Conservation (phyloP, 768 basidiomycete genomes). For the Leucosporidium scottii region DNA sequence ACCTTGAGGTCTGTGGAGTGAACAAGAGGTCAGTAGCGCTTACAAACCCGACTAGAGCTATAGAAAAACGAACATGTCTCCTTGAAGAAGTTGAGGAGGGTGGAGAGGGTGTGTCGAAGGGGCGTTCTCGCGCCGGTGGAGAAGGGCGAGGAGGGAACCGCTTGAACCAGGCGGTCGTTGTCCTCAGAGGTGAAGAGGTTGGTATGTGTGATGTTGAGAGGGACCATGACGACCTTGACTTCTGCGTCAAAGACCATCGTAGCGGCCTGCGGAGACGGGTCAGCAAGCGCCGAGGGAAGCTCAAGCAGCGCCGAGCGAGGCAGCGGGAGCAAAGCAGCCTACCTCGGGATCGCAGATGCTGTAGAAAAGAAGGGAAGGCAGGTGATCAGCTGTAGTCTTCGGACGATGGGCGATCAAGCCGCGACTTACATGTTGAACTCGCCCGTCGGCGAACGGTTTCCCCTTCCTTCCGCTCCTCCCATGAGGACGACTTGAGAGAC, state of each 20-base stretch:
- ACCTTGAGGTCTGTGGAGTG: constrained; percentile 54
- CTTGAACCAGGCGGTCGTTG: constrained; percentile 53
- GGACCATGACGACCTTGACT: constrained; percentile 49
- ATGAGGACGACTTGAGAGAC: constrained; percentile 73
- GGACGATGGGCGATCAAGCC: constrained; percentile 45
- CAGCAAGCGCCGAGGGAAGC: constrained; percentile 36
- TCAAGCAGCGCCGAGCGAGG: not conserved
- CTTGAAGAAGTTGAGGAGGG: constrained; percentile 66
- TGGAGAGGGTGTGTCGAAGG: constrained; percentile 66
- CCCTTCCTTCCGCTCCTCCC: constrained; percentile 83
- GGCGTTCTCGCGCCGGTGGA: constrained; percentile 43
- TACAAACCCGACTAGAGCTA: no score
- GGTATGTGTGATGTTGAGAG: constrained; percentile 74
- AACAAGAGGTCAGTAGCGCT: not conserved
- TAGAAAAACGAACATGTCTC: constrained; percentile 37
- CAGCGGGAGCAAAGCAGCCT: not conserved
- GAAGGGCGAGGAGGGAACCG: constrained; percentile 32
- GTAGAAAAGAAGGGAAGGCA: not conserved
- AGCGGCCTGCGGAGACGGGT: constrained; percentile 72
- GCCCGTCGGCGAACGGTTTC: constrained; percentile 70
- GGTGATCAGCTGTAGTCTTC: constrained; percentile 56
- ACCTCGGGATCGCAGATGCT: constrained; percentile 1
- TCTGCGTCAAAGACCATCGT: constrained; percentile 71
- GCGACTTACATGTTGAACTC: constrained; percentile 11
- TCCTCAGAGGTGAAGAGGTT: constrained; percentile 61